Evolutionary conservation across 163 green algal genomes (phyloP).

Genomic region (Scenedesmus sp.): DNA sequence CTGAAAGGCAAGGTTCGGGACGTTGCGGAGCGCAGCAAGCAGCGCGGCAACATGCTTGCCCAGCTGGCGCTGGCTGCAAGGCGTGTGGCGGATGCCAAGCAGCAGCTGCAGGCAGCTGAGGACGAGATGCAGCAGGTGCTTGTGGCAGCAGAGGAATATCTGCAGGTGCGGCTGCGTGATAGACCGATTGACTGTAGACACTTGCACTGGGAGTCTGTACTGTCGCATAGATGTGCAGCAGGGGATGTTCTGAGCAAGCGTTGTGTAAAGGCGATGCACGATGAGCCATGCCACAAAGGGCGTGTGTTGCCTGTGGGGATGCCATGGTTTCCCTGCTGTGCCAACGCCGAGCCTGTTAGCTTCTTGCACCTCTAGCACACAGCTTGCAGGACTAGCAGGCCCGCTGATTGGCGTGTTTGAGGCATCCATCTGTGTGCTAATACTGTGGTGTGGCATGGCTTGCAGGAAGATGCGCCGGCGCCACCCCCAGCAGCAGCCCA

Average conservation of each 20-base stretch:
- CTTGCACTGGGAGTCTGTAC: neutral
- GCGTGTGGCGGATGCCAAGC: constrained; percentile 31
- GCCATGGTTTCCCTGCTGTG: too few relatives aligned
- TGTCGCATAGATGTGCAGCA: neutral
- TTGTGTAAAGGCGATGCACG: neutral
- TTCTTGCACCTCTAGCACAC: neutral
- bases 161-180: constrained; percentile 26
- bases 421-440: neutral
- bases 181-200: neutral
- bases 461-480: neutral
- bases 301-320: neutral
- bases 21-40: constrained; percentile 45
- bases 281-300: neutral
- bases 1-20: constrained; percentile 33
- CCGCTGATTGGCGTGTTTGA: neutral
- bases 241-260: neutral
- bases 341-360: too few relatives aligned
- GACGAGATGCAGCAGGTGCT: constrained; percentile 13
- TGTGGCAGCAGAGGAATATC: neutral
- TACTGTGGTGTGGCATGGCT: neutral
- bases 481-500: neutral
- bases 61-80: constrained; percentile 1
- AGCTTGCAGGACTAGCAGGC: neutral
- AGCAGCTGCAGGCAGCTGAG: constrained; percentile 40
- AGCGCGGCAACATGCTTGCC: constrained; percentile 34